phyloP scores from a whole-genome alignment of 2,329 filamentous ascomycete species.

The Aspergillus hortae region DNA sequence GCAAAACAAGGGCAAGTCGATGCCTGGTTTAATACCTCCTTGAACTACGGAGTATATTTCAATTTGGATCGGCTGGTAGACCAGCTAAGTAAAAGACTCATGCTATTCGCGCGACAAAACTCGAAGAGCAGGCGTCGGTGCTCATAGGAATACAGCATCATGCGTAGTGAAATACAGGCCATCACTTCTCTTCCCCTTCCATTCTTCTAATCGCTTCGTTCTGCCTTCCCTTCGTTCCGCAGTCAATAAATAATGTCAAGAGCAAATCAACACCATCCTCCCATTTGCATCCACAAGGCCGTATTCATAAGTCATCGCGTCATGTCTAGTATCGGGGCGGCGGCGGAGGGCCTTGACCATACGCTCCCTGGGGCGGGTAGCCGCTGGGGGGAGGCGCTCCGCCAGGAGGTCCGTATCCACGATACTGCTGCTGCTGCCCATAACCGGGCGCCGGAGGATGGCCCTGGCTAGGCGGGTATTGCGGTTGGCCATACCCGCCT shows the following conservation, averaged over 20 bases:
- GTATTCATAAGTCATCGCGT: constrained; percentile 9
- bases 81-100: too few relatives aligned
- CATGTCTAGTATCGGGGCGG: constrained; percentile 23
- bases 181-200: too few relatives aligned
- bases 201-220: too few relatives aligned
- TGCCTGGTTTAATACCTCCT: too few relatives aligned
- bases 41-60: too few relatives aligned
- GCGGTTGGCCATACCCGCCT: constrained; percentile 13
- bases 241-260: neutral
- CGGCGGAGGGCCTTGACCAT: constrained; percentile 18
- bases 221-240: too few relatives aligned
- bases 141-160: too few relatives aligned
- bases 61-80: too few relatives aligned
- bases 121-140: too few relatives aligned
- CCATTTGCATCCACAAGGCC: neutral
- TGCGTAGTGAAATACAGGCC: too few relatives aligned
- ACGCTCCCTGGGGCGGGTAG: constrained; percentile 18
- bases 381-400: constrained; percentile 11
- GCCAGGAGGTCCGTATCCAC: constrained; percentile 13
- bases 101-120: too few relatives aligned
- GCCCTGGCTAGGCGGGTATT: constrained; percentile 3
- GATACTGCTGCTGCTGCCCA: constrained; percentile 15
- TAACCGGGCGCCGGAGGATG: constrained; percentile 16
- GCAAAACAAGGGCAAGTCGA: too few relatives aligned
- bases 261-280: neutral